These are phyloP conservation scores for Globisporangium apiculatum DNA, from an alignment of 352 stramenopile species.

Conservation along the genomic window DNA sequence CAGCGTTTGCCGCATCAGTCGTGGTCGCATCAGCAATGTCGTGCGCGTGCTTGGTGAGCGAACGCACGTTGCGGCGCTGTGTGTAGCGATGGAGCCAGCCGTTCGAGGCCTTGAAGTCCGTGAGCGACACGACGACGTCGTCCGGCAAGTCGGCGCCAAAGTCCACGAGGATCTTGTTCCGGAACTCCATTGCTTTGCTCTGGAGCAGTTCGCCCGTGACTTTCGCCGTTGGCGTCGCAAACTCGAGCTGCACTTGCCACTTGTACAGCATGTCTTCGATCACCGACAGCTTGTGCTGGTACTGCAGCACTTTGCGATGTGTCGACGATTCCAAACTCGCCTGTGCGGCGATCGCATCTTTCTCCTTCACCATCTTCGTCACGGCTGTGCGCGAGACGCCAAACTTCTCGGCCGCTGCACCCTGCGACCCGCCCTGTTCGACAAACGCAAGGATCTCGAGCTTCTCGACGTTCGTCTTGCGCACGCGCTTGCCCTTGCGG, in stretches of 20 bases:
- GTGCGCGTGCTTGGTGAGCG: constrained; percentile 33
- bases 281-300: constrained; percentile 78
- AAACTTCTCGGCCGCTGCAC: constrained; percentile 70
- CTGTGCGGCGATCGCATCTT: constrained; percentile 61
- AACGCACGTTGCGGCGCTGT: constrained; percentile 62
- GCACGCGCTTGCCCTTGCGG: constrained; percentile 53
- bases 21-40: constrained; percentile 2
- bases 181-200: constrained; percentile 74
- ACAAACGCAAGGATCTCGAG: constrained; percentile 78
- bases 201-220: constrained; percentile 73
- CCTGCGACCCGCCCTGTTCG: constrained; percentile 69
- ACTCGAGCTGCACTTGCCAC: constrained; percentile 76
- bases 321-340: constrained; percentile 62
- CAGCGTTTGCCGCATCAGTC: constrained; percentile 9
- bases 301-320: constrained; percentile 74
- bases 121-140: constrained; percentile 72
- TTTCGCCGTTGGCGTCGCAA: constrained; percentile 54
- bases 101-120: constrained; percentile 81
- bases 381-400: constrained; percentile 74
- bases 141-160: constrained; percentile 60
- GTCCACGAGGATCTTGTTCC: constrained; percentile 73
- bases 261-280: constrained; percentile 86
- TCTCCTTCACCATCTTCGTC: constrained; percentile 86
- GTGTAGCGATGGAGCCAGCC: constrained; percentile 78
- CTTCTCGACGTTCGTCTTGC: constrained; percentile 81